Evolutionary conservation across 176 grass and related monocot species (phyloP).

Genomic region (Rhipidocladum racemiflorum): DNA sequence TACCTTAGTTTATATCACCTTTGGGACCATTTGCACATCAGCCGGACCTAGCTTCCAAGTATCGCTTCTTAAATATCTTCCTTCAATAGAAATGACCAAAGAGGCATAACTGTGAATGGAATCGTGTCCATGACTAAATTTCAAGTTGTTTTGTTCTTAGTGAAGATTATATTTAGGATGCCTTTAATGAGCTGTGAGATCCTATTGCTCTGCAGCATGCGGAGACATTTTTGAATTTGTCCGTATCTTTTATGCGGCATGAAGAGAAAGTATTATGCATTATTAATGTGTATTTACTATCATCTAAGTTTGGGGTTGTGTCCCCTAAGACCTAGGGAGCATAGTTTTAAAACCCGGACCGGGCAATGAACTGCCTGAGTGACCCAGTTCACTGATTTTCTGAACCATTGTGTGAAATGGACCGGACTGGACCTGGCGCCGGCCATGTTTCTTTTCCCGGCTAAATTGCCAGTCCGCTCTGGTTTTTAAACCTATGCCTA

Average conservation of each 20-base stretch:
- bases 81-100: constrained; percentile 7
- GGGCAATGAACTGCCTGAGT: neutral
- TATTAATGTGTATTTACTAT: neutral
- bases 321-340: neutral
- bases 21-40: neutral
- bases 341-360: neutral
- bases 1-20: neutral
- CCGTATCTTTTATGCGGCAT: neutral
- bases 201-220: neutral
- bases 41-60: neutral
- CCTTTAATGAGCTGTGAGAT: neutral
- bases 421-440: neutral
- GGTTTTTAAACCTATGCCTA: neutral
- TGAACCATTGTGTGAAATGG: neutral
- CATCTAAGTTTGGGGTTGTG: neutral
- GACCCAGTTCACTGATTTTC: neutral
- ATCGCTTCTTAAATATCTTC: neutral
- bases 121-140: neutral
- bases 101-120: neutral
- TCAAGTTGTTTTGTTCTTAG: neutral
- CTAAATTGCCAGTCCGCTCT: neutral
- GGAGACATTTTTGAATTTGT: neutral
- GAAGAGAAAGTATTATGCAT: neutral
- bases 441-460: neutral
- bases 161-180: neutral